A percentile compares a stretch with the other conserved stretches of the same genome.
These are phyloP conservation scores for Dichotomopilus funicola DNA, from an alignment of 2,329 filamentous ascomycete species.

Conservation along the genomic window DNA sequence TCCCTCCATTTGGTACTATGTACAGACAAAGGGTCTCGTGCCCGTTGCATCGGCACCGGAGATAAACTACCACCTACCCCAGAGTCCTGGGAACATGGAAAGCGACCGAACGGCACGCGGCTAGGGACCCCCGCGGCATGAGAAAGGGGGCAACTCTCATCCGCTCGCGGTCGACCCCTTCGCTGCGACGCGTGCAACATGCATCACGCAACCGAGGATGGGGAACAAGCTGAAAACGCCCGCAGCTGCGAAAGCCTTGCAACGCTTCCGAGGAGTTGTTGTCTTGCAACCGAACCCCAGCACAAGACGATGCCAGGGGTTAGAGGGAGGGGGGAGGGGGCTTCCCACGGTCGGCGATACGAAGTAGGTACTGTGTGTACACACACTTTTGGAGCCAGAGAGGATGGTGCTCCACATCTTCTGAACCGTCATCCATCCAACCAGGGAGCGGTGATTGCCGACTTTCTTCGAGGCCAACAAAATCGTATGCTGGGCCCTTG, in stretches of 20 bases:
- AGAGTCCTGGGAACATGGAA: not conserved
- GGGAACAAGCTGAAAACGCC: not conserved
- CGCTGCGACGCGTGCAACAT: constrained; percentile 4
- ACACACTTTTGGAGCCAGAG: constrained; percentile 3
- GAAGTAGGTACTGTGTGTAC: not conserved
- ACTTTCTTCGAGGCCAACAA: not conserved
- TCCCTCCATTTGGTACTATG: no score
- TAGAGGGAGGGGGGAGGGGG: not conserved
- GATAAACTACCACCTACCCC: not conserved
- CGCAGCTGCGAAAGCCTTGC: constrained; percentile 5
- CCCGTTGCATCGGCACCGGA: not conserved
- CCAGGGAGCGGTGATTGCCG: constrained; percentile 3
- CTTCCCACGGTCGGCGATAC: not conserved
- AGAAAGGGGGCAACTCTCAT: not conserved
- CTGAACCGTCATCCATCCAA: constrained; percentile 3
- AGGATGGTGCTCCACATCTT: constrained; percentile 5
- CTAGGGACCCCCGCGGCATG: not conserved
- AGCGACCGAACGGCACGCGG: not conserved
- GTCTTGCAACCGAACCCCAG: constrained; percentile 1
- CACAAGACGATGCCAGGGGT: not conserved
- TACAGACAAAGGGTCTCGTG: not conserved
- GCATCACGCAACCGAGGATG: constrained; percentile 3
- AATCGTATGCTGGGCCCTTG: not conserved
- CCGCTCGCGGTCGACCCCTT: not conserved
- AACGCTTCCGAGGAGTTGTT: constrained; percentile 5